These are phyloP conservation scores for Apiosordaria backusii DNA, from an alignment of 495 filamentous ascomycete genomes.

Conservation along the genomic window DNA sequence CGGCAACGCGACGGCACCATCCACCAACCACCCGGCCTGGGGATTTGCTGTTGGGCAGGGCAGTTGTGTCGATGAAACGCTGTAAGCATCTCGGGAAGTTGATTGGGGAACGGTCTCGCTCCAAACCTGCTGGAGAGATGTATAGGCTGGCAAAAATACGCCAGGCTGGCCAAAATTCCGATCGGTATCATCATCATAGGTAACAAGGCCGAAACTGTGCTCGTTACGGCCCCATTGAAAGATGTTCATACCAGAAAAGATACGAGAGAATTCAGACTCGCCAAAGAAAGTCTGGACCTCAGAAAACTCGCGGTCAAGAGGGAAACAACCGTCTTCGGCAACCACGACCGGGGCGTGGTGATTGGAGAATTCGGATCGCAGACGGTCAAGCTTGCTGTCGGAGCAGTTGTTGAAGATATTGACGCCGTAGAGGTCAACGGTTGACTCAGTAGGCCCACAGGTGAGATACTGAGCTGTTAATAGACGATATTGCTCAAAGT, in stretches of 20 bases:
- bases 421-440: slow-evolving; percentile 71
- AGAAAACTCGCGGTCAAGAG: slow-evolving; percentile 11
- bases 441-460: slow-evolving; percentile 57
- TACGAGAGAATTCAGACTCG: background rate
- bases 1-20: slow-evolving; percentile 4
- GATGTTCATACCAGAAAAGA: slow-evolving; percentile 67
- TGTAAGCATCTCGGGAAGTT: background rate
- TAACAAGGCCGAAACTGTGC: slow-evolving; percentile 66
- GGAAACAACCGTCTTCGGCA: slow-evolving; percentile 65
- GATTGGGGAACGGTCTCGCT: background rate
- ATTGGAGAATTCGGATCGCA: slow-evolving; percentile 46
- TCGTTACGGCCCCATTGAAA: slow-evolving; percentile 74
- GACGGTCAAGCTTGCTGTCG: slow-evolving; percentile 62
- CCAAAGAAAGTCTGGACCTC: background rate
- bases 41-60: slow-evolving; percentile 9
- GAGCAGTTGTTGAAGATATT: slow-evolving; percentile 70
- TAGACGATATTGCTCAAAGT: slow-evolving; percentile 69
- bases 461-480: slow-evolving; percentile 79
- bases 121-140: background rate
- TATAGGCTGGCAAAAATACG: background rate
- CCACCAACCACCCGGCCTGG: slow-evolving; percentile 10
- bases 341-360: slow-evolving; percentile 71
- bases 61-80: background rate
- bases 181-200: background rate
- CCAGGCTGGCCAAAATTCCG: background rate